phyloP scores from a whole-genome alignment of 106 monocot species.

The Dendrobium officinale region DNA sequence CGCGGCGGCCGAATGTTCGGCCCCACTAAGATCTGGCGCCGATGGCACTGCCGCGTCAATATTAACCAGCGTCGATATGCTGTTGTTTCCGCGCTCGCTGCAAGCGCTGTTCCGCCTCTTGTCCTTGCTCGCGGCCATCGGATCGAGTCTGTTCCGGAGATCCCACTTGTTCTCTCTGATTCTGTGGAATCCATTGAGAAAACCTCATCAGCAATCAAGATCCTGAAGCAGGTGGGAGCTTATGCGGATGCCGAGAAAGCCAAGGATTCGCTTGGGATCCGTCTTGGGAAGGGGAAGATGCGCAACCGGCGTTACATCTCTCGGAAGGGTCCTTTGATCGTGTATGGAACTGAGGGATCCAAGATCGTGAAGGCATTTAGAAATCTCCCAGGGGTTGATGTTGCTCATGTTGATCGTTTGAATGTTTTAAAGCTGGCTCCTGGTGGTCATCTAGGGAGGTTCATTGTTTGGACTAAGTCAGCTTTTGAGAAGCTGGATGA shows the following conservation, averaged over 20 bases:
- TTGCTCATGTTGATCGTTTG: constrained; percentile 70
- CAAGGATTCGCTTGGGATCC: constrained; percentile 52
- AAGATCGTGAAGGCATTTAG: constrained; percentile 82
- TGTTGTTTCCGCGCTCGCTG: constrained; percentile 48
- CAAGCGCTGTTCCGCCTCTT: constrained; percentile 45
- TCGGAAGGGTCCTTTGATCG: constrained; percentile 65
- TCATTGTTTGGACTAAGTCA: too few species aligned
- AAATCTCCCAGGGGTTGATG: constrained; percentile 79
- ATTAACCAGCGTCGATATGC: constrained; percentile 41
- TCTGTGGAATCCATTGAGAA: constrained; percentile 59
- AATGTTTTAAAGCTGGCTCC: constrained; percentile 77
- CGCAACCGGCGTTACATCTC: constrained; percentile 63
- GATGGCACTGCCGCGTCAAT: constrained; percentile 62
- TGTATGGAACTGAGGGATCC: constrained; percentile 71
- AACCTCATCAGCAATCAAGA: constrained; percentile 55
- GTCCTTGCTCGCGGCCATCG: constrained; percentile 62
- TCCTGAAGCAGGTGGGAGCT: constrained; percentile 64
- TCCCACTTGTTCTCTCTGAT: constrained; percentile 64
- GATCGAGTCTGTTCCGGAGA: constrained; percentile 50
- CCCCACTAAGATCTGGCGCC: constrained; percentile 80
- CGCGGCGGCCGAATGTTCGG: too few species aligned
- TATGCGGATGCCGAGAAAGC: constrained; percentile 70
- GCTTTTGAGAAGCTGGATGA: too few species aligned
- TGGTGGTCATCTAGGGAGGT: too few species aligned
- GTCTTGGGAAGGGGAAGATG: constrained; percentile 81